Base-by-base conservation (phyloP, 78 protist species). In the Dictyostelium purpureum region DNA sequence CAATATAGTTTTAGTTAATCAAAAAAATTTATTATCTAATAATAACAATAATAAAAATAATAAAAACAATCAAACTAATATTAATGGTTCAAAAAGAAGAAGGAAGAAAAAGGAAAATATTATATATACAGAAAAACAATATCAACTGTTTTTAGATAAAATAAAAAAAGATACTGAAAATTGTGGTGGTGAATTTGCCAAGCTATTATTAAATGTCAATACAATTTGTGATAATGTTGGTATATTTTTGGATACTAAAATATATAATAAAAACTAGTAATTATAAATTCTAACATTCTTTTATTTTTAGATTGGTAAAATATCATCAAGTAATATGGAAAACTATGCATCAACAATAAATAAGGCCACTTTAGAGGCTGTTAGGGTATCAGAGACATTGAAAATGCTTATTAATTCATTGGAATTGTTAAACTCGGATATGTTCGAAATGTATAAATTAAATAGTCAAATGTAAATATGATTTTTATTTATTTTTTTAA, bases 361-460 rank as follows among this genome's bases (percentile, higher is more conserved):
- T 7, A 37, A 71, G n/a, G 19, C 57, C 40, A 43, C 78, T 9
- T 24, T 35, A 26, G 57, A 71, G 43, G 43, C 57, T 11, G 4
- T 71, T 12, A 43, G 43, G 24, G 11, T 54, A 2, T 14, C 45
- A 28, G 57, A 71, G 24, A 26, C 78, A 71, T 43, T 71, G 78
- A 71, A 71, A 43, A 43, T 6, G 21, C 21, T 71, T 10, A 71
- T 71, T 28, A 71, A 71, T 45, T 24, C 18, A 10, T 35, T 71
- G 45, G 78, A 71, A 12, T 71, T 71, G 26, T 71, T 71, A 71
- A 71, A 71, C 43, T 38, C 59, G 4, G 78, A 71, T 71, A 43
- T 71, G 16, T 71, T 71, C 43, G 51, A 71, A 43, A 26, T 71
- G 11, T 24, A 43, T 26, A 71, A 37, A 43, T 45, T 71, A 71